Evolutionary conservation across 2,329 filamentous ascomycete genomes (phyloP).

Genomic region (Macroventuria anomochaeta): DNA sequence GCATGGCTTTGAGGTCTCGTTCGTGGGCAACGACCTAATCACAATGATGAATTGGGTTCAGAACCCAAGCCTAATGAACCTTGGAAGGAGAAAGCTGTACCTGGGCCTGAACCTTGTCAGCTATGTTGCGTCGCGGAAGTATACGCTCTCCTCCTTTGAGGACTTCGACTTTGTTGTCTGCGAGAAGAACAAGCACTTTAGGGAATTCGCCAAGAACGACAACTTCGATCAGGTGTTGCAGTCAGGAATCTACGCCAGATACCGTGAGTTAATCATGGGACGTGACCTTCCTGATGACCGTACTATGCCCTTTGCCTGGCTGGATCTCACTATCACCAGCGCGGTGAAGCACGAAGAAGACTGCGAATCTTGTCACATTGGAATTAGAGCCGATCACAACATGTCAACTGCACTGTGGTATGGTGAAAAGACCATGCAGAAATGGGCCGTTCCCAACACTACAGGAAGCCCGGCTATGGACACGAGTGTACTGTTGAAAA

Average conservation of each 20-base stretch:
- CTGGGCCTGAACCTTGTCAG: background rate
- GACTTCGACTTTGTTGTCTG: background rate
- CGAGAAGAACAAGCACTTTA: constrained; percentile 4
- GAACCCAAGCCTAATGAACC: background rate
- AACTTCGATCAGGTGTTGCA: background rate
- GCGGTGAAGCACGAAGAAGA: background rate
- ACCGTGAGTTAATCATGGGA: background rate
- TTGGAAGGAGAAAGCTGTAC: background rate
- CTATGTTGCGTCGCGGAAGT: background rate
- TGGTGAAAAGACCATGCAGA: background rate
- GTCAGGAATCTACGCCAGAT: background rate
- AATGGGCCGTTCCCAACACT: too few relatives aligned
- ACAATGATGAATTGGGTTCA: background rate
- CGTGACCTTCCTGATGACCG: background rate
- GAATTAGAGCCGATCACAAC: background rate
- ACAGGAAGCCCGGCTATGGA: background rate
- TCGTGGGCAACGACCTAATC: background rate
- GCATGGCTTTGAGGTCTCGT: background rate
- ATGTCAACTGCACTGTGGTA: constrained; percentile 1
- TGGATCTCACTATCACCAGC: background rate
- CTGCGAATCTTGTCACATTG: background rate
- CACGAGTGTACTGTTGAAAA: background rate
- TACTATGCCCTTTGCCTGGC: background rate
- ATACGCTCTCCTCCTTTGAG: background rate
- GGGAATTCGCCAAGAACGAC: background rate